A percentile compares a stretch with the other conserved stretches of the same genome.
Evolutionary conservation across 78 protist species (phyloP).

Genomic region (Speleostelium caveatum): DNA sequence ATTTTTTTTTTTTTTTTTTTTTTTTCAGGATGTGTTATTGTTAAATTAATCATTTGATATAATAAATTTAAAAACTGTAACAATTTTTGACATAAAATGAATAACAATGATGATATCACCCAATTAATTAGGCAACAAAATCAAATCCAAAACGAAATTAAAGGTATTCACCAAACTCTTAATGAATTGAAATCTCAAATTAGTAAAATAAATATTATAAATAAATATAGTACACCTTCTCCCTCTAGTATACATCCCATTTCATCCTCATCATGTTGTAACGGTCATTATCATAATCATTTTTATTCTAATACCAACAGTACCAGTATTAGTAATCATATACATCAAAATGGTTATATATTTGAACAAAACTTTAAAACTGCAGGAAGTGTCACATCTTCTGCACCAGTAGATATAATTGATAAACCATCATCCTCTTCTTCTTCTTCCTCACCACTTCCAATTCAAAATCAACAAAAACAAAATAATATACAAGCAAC

Average conservation of each 20-base stretch:
- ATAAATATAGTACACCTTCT: no score
- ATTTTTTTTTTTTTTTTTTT: no score
- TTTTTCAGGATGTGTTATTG: no score
- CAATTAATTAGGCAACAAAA: not conserved
- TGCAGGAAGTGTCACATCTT: no score
- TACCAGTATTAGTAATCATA: not conserved
- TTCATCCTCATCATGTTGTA: no score
- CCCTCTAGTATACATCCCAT: no score
- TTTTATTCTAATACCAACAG: not conserved
- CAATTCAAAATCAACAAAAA: not conserved
- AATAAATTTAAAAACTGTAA: no score
- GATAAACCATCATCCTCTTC: slow-evolving; percentile 1
- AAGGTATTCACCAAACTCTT: not conserved
- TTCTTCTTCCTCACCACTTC: not conserved
- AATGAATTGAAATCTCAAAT: no score
- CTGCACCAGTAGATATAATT: not conserved
- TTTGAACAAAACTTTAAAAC: not conserved
- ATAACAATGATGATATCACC: not conserved
- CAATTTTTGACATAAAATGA: not conserved
- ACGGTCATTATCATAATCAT: not conserved
- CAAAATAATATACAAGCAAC: not conserved
- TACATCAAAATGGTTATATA: no score
- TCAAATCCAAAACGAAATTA: not conserved
- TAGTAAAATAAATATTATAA: no score
- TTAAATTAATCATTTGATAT: no score